Evolutionary conservation across 2,329 filamentous ascomycete genomes (phyloP), one percentile per base, ranked within the genome.

Genomic region (Paramyrothecium sp.): DNA sequence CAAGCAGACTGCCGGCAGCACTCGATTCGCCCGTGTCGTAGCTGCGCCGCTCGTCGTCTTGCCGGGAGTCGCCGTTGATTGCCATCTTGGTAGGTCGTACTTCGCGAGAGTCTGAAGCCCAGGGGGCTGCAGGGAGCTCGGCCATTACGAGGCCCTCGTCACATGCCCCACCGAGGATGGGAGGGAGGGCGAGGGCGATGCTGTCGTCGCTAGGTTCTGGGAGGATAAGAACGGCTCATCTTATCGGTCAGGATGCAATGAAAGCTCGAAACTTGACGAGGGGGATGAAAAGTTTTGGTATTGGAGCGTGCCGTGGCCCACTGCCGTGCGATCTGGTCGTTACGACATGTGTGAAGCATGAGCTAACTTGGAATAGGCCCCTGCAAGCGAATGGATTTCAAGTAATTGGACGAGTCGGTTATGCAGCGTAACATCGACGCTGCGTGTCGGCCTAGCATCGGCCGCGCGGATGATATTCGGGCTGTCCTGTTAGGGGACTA

Each of bases 11-110:
- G 52, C 55, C 60, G 51, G 54, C 61, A 16, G 66, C 67, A 60
- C 76, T 82, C 55, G 79, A 75, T 63, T 79, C 78, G 60, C 75
- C 77, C 10, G 73, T 73, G 49, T 80, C 78, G 63, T 77, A 73
- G 63, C 74, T 30, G 33, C 76, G 23, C 52, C 47, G 23, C 59
- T 54, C 5, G 52, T 51, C 26, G 51, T 55, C 19, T 54, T 56
- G 16, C 63, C 59, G 19, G 58, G 53, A 21, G 60, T 62, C 47
- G 55, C 46, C 11, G 56, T 44, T 4, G 38, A 19, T 16, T 4
- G 38, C n/a, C 38, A 19, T 20, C 17, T 11, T 3, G 34, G 21
- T n/a, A 49, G 20, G 34, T 33, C 20, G 49, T 22, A 8, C 26
- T 23, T 21, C 54, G 23, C 21, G 16, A 49, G 46, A 22, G n/a